Percentiles rank a stretch among this genome's conserved stretches.
Evolutionary conservation across 1,139 yeast genomes (phyloP).

Genomic region (Debaryomyces fabryi): DNA sequence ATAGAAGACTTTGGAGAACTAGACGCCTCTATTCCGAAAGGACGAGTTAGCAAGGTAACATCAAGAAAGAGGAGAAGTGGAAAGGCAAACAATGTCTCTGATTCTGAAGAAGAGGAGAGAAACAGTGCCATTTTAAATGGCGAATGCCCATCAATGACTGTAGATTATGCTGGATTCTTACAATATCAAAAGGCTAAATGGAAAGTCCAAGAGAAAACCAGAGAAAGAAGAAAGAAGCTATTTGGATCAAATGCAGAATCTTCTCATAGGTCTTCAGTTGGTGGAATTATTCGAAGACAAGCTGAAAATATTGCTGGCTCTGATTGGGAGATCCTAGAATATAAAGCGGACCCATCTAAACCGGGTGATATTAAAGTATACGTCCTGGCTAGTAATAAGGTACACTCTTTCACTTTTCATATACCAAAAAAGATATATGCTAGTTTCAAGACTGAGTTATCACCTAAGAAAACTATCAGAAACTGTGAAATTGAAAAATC

Average conservation of each 20-base stretch:
- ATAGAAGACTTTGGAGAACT: conserved; percentile 74
- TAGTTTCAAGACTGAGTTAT: conserved; percentile 56
- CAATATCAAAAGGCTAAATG: conserved; percentile 83
- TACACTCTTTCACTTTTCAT: conserved; percentile 73
- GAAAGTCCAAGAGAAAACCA: conserved; percentile 71
- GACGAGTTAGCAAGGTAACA: conserved; percentile 55
- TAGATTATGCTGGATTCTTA: conserved; percentile 77
- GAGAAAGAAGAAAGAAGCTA: conserved; percentile 70
- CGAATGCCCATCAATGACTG: conserved; percentile 70
- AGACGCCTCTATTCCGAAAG: conserved; percentile 24
- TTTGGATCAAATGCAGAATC: conserved; percentile 69
- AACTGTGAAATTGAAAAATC: conserved; percentile 64
- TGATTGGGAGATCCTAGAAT: conserved; percentile 85
- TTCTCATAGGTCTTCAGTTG: conserved; percentile 55
- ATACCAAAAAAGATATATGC: conserved; percentile 76
- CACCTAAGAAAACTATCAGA: conserved; percentile 49
- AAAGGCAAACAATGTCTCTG: conserved; percentile 25
- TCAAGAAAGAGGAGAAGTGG: conserved; percentile 37
- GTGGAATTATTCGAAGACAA: conserved; percentile 71
- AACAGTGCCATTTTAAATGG: conserved; percentile 51
- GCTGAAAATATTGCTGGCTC: conserved; percentile 78
- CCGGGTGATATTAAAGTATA: conserved; percentile 81
- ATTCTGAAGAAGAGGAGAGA: conserved; percentile 46
- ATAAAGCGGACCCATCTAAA: conserved; percentile 54
- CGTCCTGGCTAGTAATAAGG: conserved; percentile 67